Conservation (phyloP, 352 stramenopile genomes). For the Phytophthora idaei region DNA sequence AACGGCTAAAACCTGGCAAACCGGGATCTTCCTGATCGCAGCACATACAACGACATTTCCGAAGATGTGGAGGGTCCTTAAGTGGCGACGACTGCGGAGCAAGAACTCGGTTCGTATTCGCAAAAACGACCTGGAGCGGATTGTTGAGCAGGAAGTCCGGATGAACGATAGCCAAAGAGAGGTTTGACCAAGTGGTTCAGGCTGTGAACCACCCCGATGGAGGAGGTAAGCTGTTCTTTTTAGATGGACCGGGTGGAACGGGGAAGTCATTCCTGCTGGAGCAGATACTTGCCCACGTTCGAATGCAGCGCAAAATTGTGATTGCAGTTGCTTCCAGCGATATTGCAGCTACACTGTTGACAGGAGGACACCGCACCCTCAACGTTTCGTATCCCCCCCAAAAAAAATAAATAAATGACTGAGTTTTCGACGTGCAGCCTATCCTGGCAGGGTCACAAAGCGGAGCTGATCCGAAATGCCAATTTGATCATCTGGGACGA, state of each 20-base stretch:
- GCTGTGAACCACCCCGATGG: background rate
- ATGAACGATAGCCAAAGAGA: background rate
- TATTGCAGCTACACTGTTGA: background rate
- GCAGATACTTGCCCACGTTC: background rate
- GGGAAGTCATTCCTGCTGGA: background rate
- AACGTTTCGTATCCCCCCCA: background rate
- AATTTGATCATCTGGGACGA: constrained; percentile 22
- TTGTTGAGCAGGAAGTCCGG: no score
- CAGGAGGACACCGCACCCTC: background rate
- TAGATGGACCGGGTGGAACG: background rate
- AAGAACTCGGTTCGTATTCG: no score
- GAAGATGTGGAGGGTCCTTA: background rate
- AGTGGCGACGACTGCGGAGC: no score
- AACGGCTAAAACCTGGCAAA: no score
- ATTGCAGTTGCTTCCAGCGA: background rate
- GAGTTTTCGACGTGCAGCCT: background rate
- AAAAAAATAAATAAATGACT: no score
- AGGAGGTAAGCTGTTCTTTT: background rate
- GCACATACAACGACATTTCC: no score
- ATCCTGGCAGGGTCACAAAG: background rate
- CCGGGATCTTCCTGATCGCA: no score
- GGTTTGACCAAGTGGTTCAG: background rate
- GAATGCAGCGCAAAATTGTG: background rate
- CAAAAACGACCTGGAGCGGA: no score
- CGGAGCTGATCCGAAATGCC: background rate